Percentiles rank a stretch among this genome's conserved stretches.
Conservation (phyloP, 768 basidiomycete species). For the Vararia minispora region DNA sequence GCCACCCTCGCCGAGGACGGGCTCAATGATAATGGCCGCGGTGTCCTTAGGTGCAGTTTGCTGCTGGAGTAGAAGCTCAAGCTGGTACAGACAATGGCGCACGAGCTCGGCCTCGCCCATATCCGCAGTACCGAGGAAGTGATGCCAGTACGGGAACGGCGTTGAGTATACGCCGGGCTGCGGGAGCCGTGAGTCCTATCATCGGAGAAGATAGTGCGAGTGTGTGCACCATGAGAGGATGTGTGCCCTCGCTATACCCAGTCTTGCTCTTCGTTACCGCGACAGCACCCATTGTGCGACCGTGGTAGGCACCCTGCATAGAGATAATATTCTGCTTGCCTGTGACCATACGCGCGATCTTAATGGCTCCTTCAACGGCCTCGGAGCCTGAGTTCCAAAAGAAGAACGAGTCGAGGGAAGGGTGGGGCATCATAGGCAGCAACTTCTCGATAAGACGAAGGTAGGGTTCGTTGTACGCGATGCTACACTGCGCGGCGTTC, state of each 20-base stretch:
- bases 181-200: constrained; percentile 1
- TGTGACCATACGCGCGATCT: constrained; percentile 73
- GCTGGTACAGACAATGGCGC: constrained; percentile 60
- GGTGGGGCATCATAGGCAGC: constrained; percentile 81
- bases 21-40: constrained; percentile 89
- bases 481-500: constrained; percentile 53
- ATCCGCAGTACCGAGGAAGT: constrained; percentile 44
- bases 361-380: constrained; percentile 82
- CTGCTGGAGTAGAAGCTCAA: constrained; percentile 70
- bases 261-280: constrained; percentile 93
- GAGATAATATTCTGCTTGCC: constrained; percentile 79
- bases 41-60: constrained; percentile 79
- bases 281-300: constrained; percentile 89
- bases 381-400: constrained; percentile 97
- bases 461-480: constrained; percentile 81
- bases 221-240: constrained; percentile 80
- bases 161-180: constrained; percentile 77
- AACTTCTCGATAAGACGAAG: constrained; percentile 78
- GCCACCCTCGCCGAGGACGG: constrained; percentile 91
- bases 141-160: constrained; percentile 93
- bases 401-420: constrained; percentile 90
- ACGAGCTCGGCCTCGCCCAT: constrained; percentile 50
- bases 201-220: not conserved
- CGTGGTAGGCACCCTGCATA: constrained; percentile 92
- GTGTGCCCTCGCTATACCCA: constrained; percentile 67